phyloP scores from a whole-genome alignment of 169 alveolate species.

The Plasmodium yoelii region DNA sequence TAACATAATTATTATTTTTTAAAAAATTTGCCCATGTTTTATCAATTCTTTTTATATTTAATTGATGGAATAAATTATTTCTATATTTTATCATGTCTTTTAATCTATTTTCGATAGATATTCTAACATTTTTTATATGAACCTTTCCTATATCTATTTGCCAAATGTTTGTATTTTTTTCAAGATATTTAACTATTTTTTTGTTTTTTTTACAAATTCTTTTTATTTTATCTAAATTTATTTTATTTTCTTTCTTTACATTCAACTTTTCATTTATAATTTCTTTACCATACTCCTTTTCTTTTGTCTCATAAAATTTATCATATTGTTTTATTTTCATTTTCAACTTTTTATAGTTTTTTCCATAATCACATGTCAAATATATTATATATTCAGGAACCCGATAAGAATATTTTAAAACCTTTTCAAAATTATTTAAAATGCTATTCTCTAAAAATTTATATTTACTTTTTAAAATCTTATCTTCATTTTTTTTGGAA shows the following conservation, averaged over 20 bases:
- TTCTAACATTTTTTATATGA: slow-evolving; percentile 17
- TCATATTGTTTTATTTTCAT: not conserved
- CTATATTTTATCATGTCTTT: slow-evolving; percentile 22
- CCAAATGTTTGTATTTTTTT: slow-evolving; percentile 38
- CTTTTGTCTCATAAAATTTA: not conserved
- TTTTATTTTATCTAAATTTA: slow-evolving; percentile 20
- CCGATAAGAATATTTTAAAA: slow-evolving; percentile 55
- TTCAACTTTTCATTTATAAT: slow-evolving; percentile 10
- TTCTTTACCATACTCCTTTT: not conserved
- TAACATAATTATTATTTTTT: slow-evolving; percentile 60
- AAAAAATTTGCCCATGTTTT: slow-evolving; percentile 73
- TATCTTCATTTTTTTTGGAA: slow-evolving; percentile 32
- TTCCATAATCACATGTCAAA: slow-evolving; percentile 14
- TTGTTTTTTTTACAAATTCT: slow-evolving; percentile 18
- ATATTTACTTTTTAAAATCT: slow-evolving; percentile 35
- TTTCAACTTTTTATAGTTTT: not conserved
- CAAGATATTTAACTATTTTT: slow-evolving; percentile 11
- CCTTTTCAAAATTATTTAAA: slow-evolving; percentile 36
- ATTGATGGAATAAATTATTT: slow-evolving; percentile 52
- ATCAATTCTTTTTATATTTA: slow-evolving; percentile 40
- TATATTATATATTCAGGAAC: slow-evolving; percentile 53
- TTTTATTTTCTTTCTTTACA: slow-evolving; percentile 7
- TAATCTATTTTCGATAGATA: slow-evolving; percentile 20
- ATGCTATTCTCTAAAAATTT: slow-evolving; percentile 14
- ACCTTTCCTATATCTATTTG: slow-evolving; percentile 24